Evolutionary conservation across 192 early-diverging fungal species (phyloP).

Genomic region (Coemansia sp.): DNA sequence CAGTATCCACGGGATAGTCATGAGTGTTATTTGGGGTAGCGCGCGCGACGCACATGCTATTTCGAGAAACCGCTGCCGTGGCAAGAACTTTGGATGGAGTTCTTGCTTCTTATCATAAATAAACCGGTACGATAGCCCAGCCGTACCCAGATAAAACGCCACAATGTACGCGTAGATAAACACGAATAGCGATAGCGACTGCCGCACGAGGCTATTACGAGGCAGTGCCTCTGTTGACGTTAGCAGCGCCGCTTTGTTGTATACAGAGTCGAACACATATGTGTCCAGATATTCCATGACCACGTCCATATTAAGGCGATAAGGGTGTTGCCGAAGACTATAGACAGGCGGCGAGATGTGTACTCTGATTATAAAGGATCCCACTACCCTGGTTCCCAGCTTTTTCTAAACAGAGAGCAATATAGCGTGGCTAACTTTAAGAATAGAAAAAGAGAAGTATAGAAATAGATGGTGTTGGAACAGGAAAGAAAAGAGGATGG

Average conservation of each 20-base stretch:
- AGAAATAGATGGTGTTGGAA: neutral
- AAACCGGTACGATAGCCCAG: conserved; percentile 76
- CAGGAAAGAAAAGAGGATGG: neutral
- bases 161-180: conserved; percentile 71
- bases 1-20: conserved; percentile 91
- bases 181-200: conserved; percentile 70
- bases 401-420: neutral
- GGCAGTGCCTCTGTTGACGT: conserved; percentile 46
- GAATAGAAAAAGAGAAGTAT: conserved; percentile 7
- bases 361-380: neutral
- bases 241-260: conserved; percentile 54
- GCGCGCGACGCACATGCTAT: conserved; percentile 76
- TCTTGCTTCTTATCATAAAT: conserved; percentile 88
- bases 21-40: conserved; percentile 75
- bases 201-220: conserved; percentile 69
- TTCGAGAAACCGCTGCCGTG: conserved; percentile 87
- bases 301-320: conserved; percentile 59
- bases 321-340: neutral
- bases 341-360: neutral
- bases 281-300: conserved; percentile 64
- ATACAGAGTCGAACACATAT: conserved; percentile 63
- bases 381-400: neutral
- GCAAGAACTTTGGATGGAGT: conserved; percentile 92
- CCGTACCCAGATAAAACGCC: conserved; percentile 80
- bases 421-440: neutral